Conservation (phyloP, 371 early-diverging fungal genomes). For the Saksenaea vasiformis region DNA sequence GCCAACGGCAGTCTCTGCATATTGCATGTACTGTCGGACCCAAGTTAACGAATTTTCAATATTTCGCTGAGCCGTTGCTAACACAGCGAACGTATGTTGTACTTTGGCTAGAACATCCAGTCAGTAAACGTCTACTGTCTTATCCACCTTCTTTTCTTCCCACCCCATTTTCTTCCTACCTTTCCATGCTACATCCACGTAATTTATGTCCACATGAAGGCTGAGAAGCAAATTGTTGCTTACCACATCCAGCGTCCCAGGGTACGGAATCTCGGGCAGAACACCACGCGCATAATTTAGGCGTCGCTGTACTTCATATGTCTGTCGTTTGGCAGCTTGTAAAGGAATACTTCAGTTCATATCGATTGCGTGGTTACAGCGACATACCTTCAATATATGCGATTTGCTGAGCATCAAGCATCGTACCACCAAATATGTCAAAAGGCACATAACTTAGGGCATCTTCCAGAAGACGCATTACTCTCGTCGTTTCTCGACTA, state of each 20-base stretch:
- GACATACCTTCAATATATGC: slow-evolving; percentile 35
- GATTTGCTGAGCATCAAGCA: slow-evolving; percentile 40
- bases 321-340: slow-evolving; percentile 22
- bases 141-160: not conserved
- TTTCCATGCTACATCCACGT: slow-evolving; percentile 43
- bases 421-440: slow-evolving; percentile 40
- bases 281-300: slow-evolving; percentile 34
- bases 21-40: slow-evolving; percentile 22
- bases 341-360: not conserved
- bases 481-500: slow-evolving; percentile 22
- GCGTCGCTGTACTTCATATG: slow-evolving; percentile 36
- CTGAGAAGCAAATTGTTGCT: slow-evolving; percentile 35
- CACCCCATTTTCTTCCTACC: slow-evolving; percentile 13
- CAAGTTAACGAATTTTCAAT: slow-evolving; percentile 17
- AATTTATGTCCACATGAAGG: slow-evolving; percentile 26
- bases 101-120: slow-evolving; percentile 13
- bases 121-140: not conserved
- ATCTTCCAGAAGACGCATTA: slow-evolving; percentile 24
- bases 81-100: slow-evolving; percentile 13
- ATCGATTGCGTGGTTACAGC: not conserved
- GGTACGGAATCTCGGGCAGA: slow-evolving; percentile 46
- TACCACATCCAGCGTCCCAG: slow-evolving; percentile 38
- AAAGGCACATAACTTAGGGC: slow-evolving; percentile 36
- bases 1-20: slow-evolving; percentile 20
- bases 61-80: slow-evolving; percentile 14